phyloP scores from a whole-genome alignment of 2,329 filamentous ascomycete genomes.

The Arthroderma sp. region DNA sequence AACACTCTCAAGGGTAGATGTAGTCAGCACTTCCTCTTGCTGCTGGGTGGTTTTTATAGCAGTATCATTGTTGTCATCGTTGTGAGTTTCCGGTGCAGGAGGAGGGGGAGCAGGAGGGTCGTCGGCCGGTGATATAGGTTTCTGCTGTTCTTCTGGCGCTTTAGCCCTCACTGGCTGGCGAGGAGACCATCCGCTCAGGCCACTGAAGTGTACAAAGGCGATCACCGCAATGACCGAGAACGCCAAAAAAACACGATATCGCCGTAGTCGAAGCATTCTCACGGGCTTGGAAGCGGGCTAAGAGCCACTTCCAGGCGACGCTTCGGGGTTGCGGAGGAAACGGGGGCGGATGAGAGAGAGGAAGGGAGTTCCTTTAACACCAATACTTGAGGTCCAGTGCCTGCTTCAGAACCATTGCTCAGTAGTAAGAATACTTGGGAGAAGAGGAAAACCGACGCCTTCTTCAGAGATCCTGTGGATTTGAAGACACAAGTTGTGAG shows the following conservation, averaged over 20 bases:
- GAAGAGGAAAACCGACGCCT: too few species aligned
- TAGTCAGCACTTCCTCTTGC: neutral
- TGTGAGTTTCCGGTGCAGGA: neutral
- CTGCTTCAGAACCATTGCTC: too few species aligned
- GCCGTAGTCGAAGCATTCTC: slow-evolving; percentile 36
- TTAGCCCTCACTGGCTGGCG: slow-evolving; percentile 6
- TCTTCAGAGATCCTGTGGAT: too few species aligned
- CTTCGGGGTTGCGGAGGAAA: too few species aligned
- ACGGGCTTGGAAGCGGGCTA: neutral
- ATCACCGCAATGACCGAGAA: slow-evolving; percentile 32
- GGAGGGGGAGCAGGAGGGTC: slow-evolving; percentile 6
- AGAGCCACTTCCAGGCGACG: too few species aligned
- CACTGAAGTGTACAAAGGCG: slow-evolving; percentile 39
- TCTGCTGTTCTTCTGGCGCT: slow-evolving; percentile 3
- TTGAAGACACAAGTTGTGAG: too few species aligned
- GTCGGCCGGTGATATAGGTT: neutral
- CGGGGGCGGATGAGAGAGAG: too few species aligned
- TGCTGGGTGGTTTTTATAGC: neutral
- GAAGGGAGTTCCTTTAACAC: too few species aligned
- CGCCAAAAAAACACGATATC: slow-evolving; percentile 35
- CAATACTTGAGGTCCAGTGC: too few species aligned
- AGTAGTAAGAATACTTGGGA: too few species aligned
- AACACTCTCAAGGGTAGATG: neutral
- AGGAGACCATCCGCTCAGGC: slow-evolving; percentile 28
- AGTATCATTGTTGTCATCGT: neutral